Conservation (phyloP, 768 basidiomycete genomes). For the Russula abietina region DNA sequence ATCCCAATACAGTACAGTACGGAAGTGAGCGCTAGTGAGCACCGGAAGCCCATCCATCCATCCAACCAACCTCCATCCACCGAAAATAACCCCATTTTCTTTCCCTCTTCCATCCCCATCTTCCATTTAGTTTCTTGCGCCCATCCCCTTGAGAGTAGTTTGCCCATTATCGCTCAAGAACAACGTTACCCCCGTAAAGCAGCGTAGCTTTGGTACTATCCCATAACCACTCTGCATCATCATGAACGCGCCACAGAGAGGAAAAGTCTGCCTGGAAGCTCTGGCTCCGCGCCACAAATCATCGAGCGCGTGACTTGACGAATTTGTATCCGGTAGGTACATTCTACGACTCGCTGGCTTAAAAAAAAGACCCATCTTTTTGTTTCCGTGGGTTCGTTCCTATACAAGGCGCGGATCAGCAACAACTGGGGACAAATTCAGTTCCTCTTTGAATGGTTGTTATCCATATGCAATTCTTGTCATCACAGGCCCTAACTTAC, state of each 20-base stretch:
- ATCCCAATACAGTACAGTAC: too few relatives aligned
- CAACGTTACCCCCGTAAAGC: neutral
- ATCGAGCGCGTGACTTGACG: neutral
- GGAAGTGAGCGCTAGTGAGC: too few relatives aligned
- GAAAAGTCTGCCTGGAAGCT: constrained; percentile 1
- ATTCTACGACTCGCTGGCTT: neutral
- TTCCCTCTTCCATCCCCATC: neutral
- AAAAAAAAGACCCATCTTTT: neutral
- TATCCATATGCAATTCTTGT: neutral
- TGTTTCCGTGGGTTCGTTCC: neutral
- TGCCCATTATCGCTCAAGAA: neutral
- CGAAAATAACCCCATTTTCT: neutral
- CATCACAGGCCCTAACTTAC: too few relatives aligned
- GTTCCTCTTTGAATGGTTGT: neutral
- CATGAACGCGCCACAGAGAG: neutral
- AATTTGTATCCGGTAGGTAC: too few relatives aligned
- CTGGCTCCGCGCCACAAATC: constrained; percentile 16
- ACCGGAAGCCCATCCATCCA: neutral
- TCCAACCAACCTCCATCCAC: neutral
- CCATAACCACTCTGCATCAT: neutral
- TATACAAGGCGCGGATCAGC: too few relatives aligned
- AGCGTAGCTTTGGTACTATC: neutral
- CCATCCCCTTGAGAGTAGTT: neutral
- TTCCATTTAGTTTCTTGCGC: neutral
- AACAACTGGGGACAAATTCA: neutral